Percentiles rank a stretch among this genome's conserved stretches.
Conservation (phyloP, 1,284 basidiomycete species). For the Afroboletus lepidellus region DNA sequence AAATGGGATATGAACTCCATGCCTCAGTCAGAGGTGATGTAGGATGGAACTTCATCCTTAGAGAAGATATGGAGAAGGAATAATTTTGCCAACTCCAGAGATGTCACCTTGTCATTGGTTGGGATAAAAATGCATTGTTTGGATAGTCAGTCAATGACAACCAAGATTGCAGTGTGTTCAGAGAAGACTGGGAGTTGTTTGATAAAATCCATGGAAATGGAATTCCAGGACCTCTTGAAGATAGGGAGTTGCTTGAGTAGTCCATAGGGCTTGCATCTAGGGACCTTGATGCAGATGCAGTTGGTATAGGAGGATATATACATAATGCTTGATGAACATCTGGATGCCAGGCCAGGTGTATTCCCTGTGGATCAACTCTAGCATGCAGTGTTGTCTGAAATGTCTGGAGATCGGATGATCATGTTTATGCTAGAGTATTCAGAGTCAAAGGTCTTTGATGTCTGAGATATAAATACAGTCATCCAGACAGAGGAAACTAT, state of each 20-base stretch:
- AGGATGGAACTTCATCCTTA: background rate
- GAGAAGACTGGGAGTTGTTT: background rate
- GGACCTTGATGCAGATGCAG: too few species aligned
- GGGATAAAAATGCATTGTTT: background rate
- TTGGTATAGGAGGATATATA: background rate
- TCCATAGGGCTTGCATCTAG: background rate
- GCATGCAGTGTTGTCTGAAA: too few species aligned
- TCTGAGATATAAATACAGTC: background rate
- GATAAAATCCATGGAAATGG: background rate
- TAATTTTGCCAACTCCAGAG: too few species aligned
- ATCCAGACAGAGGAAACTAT: background rate
- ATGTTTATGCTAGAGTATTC: too few species aligned
- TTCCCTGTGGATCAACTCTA: too few species aligned
- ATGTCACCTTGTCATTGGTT: background rate
- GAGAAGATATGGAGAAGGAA: too few species aligned
- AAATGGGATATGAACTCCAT: too few species aligned
- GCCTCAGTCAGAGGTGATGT: background rate
- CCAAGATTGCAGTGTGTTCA: too few species aligned
- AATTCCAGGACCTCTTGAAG: background rate
- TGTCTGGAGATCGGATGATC: too few species aligned
- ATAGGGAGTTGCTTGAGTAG: background rate
- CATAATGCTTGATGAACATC: too few species aligned
- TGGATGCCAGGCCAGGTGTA: too few species aligned
- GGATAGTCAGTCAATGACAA: background rate
- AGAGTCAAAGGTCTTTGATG: too few species aligned